phyloP scores from a whole-genome alignment of 1,139 yeast species.

The Waltiozyma sp. region DNA sequence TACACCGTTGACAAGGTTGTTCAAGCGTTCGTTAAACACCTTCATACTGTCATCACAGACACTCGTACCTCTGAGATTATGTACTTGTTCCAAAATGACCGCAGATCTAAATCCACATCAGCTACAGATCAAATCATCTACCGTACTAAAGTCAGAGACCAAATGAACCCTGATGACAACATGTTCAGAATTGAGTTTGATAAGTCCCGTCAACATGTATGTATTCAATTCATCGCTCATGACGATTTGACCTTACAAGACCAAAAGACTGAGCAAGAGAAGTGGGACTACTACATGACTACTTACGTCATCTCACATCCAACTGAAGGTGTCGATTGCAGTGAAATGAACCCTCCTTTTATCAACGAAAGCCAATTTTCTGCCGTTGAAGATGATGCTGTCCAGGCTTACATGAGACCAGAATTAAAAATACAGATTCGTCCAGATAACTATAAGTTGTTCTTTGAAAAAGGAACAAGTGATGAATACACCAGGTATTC shows the following conservation, averaged over 20 bases:
- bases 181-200: constrained; percentile 81
- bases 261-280: constrained; percentile 62
- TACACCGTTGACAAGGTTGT: constrained; percentile 91
- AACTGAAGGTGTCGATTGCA: constrained; percentile 92
- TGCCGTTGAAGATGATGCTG: constrained; percentile 12
- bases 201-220: constrained; percentile 40
- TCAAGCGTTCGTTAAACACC: constrained; percentile 81
- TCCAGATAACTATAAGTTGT: constrained; percentile 66
- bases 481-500: constrained; percentile 66
- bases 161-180: constrained; percentile 78
- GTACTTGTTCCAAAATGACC: constrained; percentile 71
- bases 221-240: constrained; percentile 73
- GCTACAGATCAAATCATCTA: constrained; percentile 84
- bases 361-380: constrained; percentile 39
- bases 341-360: constrained; percentile 64
- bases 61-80: constrained; percentile 74
- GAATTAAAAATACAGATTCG: constrained; percentile 76
- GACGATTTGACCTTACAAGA: constrained; percentile 83
- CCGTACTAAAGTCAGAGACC: constrained; percentile 76
- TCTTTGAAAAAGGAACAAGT: constrained; percentile 71
- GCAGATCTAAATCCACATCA: constrained; percentile 43
- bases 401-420: constrained; percentile 54
- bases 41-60: constrained; percentile 72
- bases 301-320: constrained; percentile 92
- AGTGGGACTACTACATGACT: constrained; percentile 88